A percentile compares a stretch with the other conserved stretches of the same genome.
Conservation (phyloP, 2,329 filamentous ascomycete species). For the Talaromyces sp. region DNA sequence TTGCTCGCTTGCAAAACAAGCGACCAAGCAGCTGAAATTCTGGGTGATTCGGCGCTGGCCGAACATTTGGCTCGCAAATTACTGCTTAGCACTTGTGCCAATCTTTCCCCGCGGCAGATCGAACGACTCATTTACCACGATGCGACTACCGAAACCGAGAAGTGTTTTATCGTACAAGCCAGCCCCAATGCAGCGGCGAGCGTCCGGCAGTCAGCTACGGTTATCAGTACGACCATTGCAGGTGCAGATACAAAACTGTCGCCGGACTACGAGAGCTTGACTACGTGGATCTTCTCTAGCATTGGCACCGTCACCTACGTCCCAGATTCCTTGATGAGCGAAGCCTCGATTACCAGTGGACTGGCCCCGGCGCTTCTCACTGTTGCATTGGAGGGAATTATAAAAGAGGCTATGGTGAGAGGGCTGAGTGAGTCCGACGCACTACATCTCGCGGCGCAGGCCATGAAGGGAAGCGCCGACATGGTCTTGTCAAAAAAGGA, state of each 20-base stretch:
- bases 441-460: slow-evolving; percentile 9
- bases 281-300: slow-evolving; percentile 12
- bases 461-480: slow-evolving; percentile 9
- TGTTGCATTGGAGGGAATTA: slow-evolving; percentile 9
- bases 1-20: slow-evolving; percentile 4
- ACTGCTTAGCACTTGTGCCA: slow-evolving; percentile 8
- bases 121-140: slow-evolving; percentile 9
- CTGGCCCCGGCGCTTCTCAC: slow-evolving; percentile 10
- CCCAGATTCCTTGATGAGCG: slow-evolving; percentile 6
- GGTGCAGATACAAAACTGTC: slow-evolving; percentile 4
- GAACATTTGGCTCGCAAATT: slow-evolving; percentile 4
- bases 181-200: slow-evolving; percentile 1
- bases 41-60: slow-evolving; percentile 1
- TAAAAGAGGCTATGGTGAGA: slow-evolving; percentile 7
- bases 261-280: slow-evolving; percentile 5
- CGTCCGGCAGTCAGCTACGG: slow-evolving; percentile 10
- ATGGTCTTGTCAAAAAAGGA: slow-evolving; percentile 7
- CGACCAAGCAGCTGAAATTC: slow-evolving; percentile 2
- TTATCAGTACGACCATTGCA: slow-evolving; percentile 8
- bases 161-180: slow-evolving; percentile 9
- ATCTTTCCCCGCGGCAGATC: slow-evolving; percentile 7
- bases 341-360: slow-evolving; percentile 5
- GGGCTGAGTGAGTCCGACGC: slow-evolving; percentile 9
- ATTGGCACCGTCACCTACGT: slow-evolving; percentile 9
- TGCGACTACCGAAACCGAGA: not conserved